Percentiles rank a stretch among this genome's conserved stretches.
Evolutionary conservation across 306 rosid genomes (phyloP).

Genomic region (Quillaja saponaria): DNA sequence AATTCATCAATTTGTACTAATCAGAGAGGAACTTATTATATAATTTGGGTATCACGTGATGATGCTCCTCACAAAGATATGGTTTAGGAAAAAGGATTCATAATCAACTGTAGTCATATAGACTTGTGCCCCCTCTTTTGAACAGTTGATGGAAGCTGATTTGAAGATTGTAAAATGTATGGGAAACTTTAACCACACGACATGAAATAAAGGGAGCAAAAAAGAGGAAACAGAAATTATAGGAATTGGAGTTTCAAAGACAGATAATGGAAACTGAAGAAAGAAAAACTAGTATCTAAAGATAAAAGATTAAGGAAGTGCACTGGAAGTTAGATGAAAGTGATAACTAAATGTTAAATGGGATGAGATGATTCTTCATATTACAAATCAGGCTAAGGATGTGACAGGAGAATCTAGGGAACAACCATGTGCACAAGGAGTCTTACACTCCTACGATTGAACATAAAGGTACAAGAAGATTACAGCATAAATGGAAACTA

Average conservation of each 20-base stretch:
- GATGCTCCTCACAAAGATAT: too few relatives aligned
- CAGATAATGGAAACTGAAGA: background rate
- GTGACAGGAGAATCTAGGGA: background rate
- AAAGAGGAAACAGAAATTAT: background rate
- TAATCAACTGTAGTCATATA: too few relatives aligned
- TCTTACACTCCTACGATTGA: too few relatives aligned
- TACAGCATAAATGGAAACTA: too few relatives aligned
- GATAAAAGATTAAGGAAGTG: background rate
- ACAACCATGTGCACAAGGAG: background rate
- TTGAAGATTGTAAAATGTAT: too few relatives aligned
- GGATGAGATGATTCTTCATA: background rate
- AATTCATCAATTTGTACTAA: too few relatives aligned
- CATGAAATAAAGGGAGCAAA: background rate
- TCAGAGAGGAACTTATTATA: too few relatives aligned
- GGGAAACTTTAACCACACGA: background rate
- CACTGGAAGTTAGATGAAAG: background rate
- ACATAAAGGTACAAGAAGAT: too few relatives aligned
- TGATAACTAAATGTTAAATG: background rate
- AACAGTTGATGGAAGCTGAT: too few relatives aligned
- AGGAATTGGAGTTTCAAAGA: background rate
- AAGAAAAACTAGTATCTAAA: background rate
- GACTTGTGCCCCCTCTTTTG: too few relatives aligned
- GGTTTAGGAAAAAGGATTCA: too few relatives aligned
- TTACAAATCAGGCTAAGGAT: background rate
- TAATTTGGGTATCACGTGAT: too few relatives aligned